A percentile compares a stretch with the other conserved stretches of the same genome.
Conservation (phyloP, 2,329 filamentous ascomycete genomes). For the Aphanoascus verrucosus region DNA sequence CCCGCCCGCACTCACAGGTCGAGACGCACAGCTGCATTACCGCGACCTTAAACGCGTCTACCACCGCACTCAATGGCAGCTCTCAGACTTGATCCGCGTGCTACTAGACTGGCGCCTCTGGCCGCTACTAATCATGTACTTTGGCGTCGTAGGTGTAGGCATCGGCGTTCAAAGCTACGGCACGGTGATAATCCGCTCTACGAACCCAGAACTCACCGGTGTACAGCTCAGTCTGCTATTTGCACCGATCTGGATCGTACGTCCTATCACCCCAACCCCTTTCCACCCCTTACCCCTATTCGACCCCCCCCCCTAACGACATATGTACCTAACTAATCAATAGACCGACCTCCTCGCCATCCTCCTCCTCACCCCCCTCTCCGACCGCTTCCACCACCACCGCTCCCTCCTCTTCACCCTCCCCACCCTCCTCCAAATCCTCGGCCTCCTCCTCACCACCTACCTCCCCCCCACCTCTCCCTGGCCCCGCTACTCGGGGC, state of each 20-base stretch:
- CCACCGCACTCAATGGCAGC: slow-evolving; percentile 59
- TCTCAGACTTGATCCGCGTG: slow-evolving; percentile 58
- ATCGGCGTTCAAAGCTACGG: slow-evolving; percentile 84
- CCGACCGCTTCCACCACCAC: slow-evolving; percentile 72
- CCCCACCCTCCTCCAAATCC: slow-evolving; percentile 67
- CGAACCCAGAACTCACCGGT: slow-evolving; percentile 60
- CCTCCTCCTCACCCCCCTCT: slow-evolving; percentile 70
- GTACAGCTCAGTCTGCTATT: slow-evolving; percentile 72
- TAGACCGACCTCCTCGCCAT: slow-evolving; percentile 83
- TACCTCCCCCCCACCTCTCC: slow-evolving; percentile 52
- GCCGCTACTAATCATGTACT: slow-evolving; percentile 84
- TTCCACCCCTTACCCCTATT: background rate
- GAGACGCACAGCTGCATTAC: slow-evolving; percentile 74
- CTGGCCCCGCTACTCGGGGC: slow-evolving; percentile 77
- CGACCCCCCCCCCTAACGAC: background rate
- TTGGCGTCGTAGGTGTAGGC: slow-evolving; percentile 84
- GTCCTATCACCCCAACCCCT: slow-evolving; percentile 25
- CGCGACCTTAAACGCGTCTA: slow-evolving; percentile 72
- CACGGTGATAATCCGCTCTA: slow-evolving; percentile 72
- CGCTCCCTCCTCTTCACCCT: slow-evolving; percentile 72
- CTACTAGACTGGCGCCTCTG: slow-evolving; percentile 79
- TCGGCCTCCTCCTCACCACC: slow-evolving; percentile 67
- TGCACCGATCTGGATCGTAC: slow-evolving; percentile 82
- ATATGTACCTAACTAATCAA: background rate
- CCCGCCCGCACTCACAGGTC: slow-evolving; percentile 60